Evolutionary conservation across 176 grass and related monocot genomes (phyloP), one percentile per base, ranked within the genome.

Genomic region (Thinopyrum elongatum): DNA sequence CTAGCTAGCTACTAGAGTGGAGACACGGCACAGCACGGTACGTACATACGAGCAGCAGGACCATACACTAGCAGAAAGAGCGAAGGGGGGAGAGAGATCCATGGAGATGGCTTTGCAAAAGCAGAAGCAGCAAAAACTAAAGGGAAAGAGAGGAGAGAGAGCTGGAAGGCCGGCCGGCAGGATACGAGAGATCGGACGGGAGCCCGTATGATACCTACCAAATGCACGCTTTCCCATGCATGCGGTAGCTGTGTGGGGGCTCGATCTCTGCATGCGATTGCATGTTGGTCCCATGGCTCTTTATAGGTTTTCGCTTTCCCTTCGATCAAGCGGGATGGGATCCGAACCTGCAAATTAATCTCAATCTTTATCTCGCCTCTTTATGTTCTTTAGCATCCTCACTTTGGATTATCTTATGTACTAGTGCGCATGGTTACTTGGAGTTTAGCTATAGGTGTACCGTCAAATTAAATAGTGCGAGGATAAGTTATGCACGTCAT

Each of bases 211-310:
- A 80, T 87, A 87, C 80, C 70, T 83, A 87, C 84, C 70, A 65
- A 76, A n/a, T 27, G 81, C 85, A 80, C 80, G 76, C 89, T 87
- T 87, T 91, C 76, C 76, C 6, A 91, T 68, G 76, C 65, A 81
- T 68, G 76, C 65, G 51, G 19, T 61, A 78, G 78, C 28, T 28
- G 4, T 86, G 62, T 78, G 36, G 74, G 74, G 82, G 76, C 67
- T 82, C 72, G 55, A 58, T 58, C 55, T 55, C 51, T 58, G 19
- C 55, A 58, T 58, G 55, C 51, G 51, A 21, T 74, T 29, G 11
- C 39, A 3, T 21, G 34, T 31, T 11, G 66, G 82, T 22, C 77
- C 87, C 64, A 42, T 83, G 82, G 21, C 66, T 31, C 53, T 19
- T 55, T 81, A 64, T 68, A 49, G 70, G 14, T 38, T 71, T 70